These are phyloP conservation scores for Vicia faba DNA, from an alignment of 306 rosid species.

Conservation along the genomic window DNA sequence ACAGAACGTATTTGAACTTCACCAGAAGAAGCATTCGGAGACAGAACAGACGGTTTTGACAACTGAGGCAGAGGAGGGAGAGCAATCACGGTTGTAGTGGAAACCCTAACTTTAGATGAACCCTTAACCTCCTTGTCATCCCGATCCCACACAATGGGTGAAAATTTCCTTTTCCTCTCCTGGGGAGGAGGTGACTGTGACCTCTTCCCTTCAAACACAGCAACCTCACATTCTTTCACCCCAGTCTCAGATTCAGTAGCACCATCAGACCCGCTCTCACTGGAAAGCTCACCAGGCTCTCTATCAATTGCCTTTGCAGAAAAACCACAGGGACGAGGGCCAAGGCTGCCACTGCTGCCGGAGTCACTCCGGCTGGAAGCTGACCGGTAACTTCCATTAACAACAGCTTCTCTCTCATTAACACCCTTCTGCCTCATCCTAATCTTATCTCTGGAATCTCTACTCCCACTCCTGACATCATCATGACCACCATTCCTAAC, in stretches of 20 bases:
- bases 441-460: slow-evolving; percentile 62
- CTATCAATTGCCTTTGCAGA: slow-evolving; percentile 56
- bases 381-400: slow-evolving; percentile 56
- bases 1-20: slow-evolving; percentile 50
- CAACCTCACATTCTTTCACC: slow-evolving; percentile 45
- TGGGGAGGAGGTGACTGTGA: slow-evolving; percentile 36
- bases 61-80: slow-evolving; percentile 61
- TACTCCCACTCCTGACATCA: slow-evolving; percentile 50
- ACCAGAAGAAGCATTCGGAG: slow-evolving; percentile 44
- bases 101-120: slow-evolving; percentile 50
- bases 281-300: slow-evolving; percentile 97
- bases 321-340: slow-evolving; percentile 61
- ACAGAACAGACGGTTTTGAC: slow-evolving; percentile 50
- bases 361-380: slow-evolving; percentile 76
- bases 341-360: slow-evolving; percentile 58
- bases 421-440: slow-evolving; percentile 65
- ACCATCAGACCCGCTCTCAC: slow-evolving; percentile 94
- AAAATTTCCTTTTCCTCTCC: slow-evolving; percentile 86
- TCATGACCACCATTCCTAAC: slow-evolving; percentile 56
- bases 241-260: slow-evolving; percentile 62
- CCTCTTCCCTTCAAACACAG: slow-evolving; percentile 53
- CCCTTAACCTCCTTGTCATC: slow-evolving; percentile 62
- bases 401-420: slow-evolving; percentile 53
- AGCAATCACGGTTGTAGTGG: slow-evolving; percentile 32
- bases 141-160: slow-evolving; percentile 93